Base-by-base conservation (phyloP, 2,329 filamentous ascomycete genomes). In the Cadophora sp. region DNA sequence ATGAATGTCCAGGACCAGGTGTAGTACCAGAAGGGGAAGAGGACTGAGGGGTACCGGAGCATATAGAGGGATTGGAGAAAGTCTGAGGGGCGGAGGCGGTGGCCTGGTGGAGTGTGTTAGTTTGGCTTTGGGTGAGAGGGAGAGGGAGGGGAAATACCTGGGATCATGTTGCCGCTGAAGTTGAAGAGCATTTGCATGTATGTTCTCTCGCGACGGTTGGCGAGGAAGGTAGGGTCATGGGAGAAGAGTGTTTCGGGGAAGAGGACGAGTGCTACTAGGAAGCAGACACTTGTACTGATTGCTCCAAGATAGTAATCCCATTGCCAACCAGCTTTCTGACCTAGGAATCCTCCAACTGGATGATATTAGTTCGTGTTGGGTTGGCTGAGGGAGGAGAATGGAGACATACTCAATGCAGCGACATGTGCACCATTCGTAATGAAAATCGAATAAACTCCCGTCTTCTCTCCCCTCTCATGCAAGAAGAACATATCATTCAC, bases 251-350 rank as follows among this genome's bases (percentile, higher is more conserved):
- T 76, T 64, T 76, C 74, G 8, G 74, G 74, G 58, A 76, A 72
- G 59, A 75, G 73, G 59, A 76, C 72, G n/a, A 76, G 63, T 6
- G 75, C 73, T 43, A 76, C 43, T 7, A 70, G 6, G 50, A 76
- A 73, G 22, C 69, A 73, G 16, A 72, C 16, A 3, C 55, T 41
- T 9, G 73, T 74, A n/a, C 62, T 67, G 60, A 76, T 66, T 11
- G 73, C 73, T 14, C 74, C 74, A 9, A 75, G 66, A 39, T 72
- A 76, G 68, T 76, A 76, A 45, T 76, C 74, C 74, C 74, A 76
- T 70, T 70, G 60, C 75, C 73, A 76, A n/a, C 74, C 72, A 47
- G 68, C 66, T 11, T 70, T 66, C 68, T 74, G 69, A 16, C 72
- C 73, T 11, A 75, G 68, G 55, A 70, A 76, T 11, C 75, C 74